Evolutionary conservation across 345 rosid genomes (phyloP).

Genomic region (Eucalyptus victrix): DNA sequence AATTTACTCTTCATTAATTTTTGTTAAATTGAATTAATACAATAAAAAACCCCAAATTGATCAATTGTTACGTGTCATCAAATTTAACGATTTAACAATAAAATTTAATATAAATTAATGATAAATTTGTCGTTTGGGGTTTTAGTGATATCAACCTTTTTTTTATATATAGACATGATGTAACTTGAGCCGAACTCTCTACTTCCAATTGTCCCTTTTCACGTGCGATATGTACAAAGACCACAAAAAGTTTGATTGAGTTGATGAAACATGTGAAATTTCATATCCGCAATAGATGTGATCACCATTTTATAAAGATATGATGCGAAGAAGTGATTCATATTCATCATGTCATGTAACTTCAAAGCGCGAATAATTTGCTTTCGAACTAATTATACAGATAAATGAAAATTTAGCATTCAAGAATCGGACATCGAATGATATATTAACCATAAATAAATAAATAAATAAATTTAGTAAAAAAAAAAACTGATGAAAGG

Average conservation of each 20-base stretch:
- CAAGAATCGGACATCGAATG: background rate
- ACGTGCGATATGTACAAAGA: background rate
- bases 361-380: background rate
- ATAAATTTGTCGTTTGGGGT: background rate
- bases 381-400: fast-evolving
- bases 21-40: no score
- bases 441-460: background rate
- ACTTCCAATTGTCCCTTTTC: background rate
- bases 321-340: fast-evolving
- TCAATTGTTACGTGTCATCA: no score
- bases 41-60: no score
- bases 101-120: no score
- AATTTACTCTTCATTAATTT: no score
- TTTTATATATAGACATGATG: background rate
- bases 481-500: background rate
- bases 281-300: fast-evolving
- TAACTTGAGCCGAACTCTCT: background rate
- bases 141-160: background rate
- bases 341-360: fast-evolving
- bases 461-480: no score
- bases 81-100: no score
- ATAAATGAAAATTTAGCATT: background rate
- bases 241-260: background rate
- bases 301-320: fast-evolving
- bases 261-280: background rate